These are phyloP conservation scores for Ciborinia camelliae DNA, from an alignment of 2,329 filamentous ascomycete species.

Conservation along the genomic window DNA sequence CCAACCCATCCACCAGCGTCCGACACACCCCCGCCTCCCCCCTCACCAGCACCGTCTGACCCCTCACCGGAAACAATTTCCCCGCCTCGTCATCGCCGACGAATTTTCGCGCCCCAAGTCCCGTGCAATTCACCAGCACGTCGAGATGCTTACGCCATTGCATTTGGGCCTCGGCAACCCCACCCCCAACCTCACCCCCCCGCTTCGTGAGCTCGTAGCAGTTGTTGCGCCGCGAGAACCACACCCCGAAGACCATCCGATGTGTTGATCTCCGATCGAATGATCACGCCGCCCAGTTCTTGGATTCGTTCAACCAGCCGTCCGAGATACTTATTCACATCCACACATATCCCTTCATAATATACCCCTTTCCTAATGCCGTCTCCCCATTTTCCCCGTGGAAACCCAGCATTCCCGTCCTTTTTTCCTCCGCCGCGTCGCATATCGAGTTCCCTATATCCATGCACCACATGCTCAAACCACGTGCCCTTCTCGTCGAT, in stretches of 20 bases:
- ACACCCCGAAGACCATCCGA: conserved; percentile 19
- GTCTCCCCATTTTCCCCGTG: conserved; percentile 2
- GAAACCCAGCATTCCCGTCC: too few relatives aligned
- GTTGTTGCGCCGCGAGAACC: too few relatives aligned
- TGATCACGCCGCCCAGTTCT: conserved; percentile 17
- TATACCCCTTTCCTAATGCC: conserved; percentile 21
- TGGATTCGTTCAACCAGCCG: conserved; percentile 33
- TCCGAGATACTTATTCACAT: conserved; percentile 22
- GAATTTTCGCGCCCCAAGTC: conserved; percentile 41
- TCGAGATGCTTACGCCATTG: too few relatives aligned
- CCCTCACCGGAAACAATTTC: conserved; percentile 42
- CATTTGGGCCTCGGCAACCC: too few relatives aligned
- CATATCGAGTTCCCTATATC: background rate
- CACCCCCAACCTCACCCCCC: too few relatives aligned
- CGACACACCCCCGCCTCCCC: conserved; percentile 37
- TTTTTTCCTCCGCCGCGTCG: background rate
- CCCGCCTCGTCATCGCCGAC: conserved; percentile 35
- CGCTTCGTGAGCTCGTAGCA: too few relatives aligned
- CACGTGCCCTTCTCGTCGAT: background rate
- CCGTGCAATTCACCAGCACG: conserved; percentile 44
- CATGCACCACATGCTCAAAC: background rate
- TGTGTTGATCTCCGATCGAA: conserved; percentile 15
- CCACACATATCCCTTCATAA: conserved; percentile 25
- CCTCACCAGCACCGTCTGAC: conserved; percentile 46
- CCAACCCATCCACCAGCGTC: background rate